These are phyloP conservation scores for Ilyonectria sp. DNA, from an alignment of 2,329 filamentous ascomycete genomes.

Conservation along the genomic window DNA sequence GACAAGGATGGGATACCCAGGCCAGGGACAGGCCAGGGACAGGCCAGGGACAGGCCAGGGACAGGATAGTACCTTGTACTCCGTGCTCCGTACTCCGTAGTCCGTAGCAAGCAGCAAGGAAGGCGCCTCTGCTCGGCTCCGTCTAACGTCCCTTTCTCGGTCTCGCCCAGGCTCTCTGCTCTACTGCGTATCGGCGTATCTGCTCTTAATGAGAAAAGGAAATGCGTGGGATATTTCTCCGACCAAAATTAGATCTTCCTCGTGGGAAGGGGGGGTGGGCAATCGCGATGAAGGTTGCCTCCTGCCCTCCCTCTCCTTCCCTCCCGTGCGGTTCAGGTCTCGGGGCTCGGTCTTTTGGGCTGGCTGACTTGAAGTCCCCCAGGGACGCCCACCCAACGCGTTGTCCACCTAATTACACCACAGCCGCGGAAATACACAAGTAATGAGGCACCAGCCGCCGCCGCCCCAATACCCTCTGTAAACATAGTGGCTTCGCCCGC, in stretches of 20 bases:
- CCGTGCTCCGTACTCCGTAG: neutral
- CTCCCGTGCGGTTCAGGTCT: neutral
- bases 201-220: constrained; percentile 1
- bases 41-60: constrained; percentile 11
- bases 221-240: constrained; percentile 41
- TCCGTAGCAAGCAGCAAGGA: neutral
- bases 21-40: constrained; percentile 21
- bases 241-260: constrained; percentile 42
- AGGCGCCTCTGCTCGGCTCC: neutral
- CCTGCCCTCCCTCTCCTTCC: neutral
- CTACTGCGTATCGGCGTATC: neutral
- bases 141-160: neutral
- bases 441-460: neutral
- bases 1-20: constrained; percentile 30
- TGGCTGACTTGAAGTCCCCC: constrained; percentile 12
- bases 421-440: neutral
- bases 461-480: neutral
- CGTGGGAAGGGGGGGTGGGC: constrained; percentile 3
- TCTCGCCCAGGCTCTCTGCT: neutral
- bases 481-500: neutral
- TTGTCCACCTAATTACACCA: neutral
- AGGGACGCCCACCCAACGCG: constrained; percentile 8
- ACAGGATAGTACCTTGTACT: constrained; percentile 1
- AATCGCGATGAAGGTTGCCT: neutral
- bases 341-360: constrained; percentile 14